These are phyloP conservation scores for Proliferodiscus dingleyae DNA, from an alignment of 2,329 filamentous ascomycete genomes.

Conservation along the genomic window DNA sequence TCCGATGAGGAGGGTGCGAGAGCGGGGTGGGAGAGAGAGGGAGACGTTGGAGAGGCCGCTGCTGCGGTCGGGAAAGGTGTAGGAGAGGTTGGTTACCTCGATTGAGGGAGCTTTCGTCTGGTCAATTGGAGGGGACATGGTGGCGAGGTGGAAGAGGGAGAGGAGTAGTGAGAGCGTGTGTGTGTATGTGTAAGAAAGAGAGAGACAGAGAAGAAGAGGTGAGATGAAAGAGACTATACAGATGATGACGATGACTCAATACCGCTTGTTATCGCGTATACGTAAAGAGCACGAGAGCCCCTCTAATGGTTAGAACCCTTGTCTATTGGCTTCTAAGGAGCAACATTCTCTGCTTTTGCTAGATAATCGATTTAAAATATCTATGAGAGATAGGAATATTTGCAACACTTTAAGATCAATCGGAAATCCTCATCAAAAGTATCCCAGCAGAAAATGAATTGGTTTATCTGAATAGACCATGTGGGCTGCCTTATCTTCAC, in stretches of 20 bases:
- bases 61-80: conserved; percentile 81
- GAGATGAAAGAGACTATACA: neutral
- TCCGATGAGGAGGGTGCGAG: conserved; percentile 86
- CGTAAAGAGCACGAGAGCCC: neutral
- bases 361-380: too few relatives aligned
- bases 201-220: too few relatives aligned
- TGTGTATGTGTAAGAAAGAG: too few relatives aligned
- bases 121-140: conserved; percentile 11
- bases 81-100: conserved; percentile 70
- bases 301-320: too few relatives aligned
- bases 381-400: too few relatives aligned
- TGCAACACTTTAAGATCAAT: too few relatives aligned
- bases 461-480: too few relatives aligned
- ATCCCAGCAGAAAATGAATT: too few relatives aligned
- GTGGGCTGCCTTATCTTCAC: neutral
- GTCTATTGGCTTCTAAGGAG: too few relatives aligned
- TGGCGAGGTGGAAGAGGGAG: neutral
- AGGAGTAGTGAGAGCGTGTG: too few relatives aligned
- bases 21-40: conserved; percentile 73
- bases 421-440: too few relatives aligned
- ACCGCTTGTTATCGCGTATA: neutral
- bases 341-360: too few relatives aligned
- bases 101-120: conserved; percentile 42
- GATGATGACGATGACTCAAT: neutral
- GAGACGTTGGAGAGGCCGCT: conserved; percentile 71